Evolutionary conservation across 495 filamentous ascomycete genomes (phyloP), one percentile per base, ranked within the genome.

Genomic region (Clohesyomyces aquaticus): DNA sequence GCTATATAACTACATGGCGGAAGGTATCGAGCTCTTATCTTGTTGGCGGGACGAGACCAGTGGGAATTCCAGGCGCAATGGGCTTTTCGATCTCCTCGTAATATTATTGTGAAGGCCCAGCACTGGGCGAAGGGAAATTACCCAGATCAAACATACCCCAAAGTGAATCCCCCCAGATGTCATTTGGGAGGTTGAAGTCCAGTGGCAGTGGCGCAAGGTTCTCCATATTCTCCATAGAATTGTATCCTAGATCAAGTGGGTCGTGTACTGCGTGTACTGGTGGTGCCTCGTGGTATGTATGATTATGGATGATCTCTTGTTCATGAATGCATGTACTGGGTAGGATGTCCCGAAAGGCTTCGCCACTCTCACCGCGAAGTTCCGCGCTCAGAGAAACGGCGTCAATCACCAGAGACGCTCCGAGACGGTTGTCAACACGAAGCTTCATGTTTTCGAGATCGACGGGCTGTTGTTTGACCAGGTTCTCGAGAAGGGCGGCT

Each of bases 71-170:
- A n/a, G 12, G 48, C 12, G 22, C 19, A 8, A 28, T 14, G 22
- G 4, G 18, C 10, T 10, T 3, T 52, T 52, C 9, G 10, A 9
- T 9, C 12, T 28, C 48, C 10, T 4, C 48, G 26, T 25, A 28
- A 9, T 53, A 55, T 18, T 42, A 9, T 18, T 21, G 18, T 19
- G 53, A 55, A 10, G 29, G 53, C 8, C 1, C 28, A 3, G 43
- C n/a, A n/a, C n/a, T n/a, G n/a, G n/a, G n/a, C n/a, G n/a, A n/a
- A n/a, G n/a, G n/a, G n/a, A n/a, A n/a, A n/a, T n/a, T 43, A 29
- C 54, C 26, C 0, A 53, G 38, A 27, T 49, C 60, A 22, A 63
- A 63, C 60, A 56, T 50, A n/a, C 27, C 43, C 60, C 60, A 63
- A 1, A 63, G 27, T 4, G 41, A 35, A 19, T 63, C 60, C 16